Evolutionary conservation across 2,329 filamentous ascomycete genomes (phyloP).

Genomic region (Albifimbria verrucaria): DNA sequence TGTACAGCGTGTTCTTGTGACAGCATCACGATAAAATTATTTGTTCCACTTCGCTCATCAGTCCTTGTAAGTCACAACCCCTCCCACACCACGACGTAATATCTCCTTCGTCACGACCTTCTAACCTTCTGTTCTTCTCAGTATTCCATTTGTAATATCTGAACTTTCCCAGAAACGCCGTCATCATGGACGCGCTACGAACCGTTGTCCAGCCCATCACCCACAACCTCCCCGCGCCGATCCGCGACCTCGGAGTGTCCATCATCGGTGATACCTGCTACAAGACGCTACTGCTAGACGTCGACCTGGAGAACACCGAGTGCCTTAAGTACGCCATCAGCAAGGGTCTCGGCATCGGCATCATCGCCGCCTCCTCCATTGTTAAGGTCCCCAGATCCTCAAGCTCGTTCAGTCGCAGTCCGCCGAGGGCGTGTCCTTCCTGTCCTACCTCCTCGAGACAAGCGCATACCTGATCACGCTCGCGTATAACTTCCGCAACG

Average conservation of each 20-base stretch:
- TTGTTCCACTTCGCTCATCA: neutral
- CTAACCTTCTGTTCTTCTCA: slow-evolving; percentile 1
- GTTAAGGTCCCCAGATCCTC: slow-evolving; percentile 95
- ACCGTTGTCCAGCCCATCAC: slow-evolving; percentile 66
- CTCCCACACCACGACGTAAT: neutral
- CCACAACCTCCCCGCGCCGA: slow-evolving; percentile 67
- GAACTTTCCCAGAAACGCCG: slow-evolving; percentile 1
- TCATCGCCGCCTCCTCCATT: slow-evolving; percentile 83
- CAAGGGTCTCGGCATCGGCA: slow-evolving; percentile 89
- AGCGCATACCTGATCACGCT: slow-evolving; percentile 82
- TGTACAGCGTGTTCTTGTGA: neutral
- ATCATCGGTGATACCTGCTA: slow-evolving; percentile 86
- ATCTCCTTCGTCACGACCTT: neutral
- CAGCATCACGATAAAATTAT: neutral
- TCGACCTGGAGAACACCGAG: slow-evolving; percentile 71
- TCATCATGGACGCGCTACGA: slow-evolving; percentile 59
- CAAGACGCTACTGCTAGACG: slow-evolving; percentile 76
- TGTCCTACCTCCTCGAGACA: slow-evolving; percentile 91
- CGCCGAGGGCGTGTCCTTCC: slow-evolving; percentile 79
- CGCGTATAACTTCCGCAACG: slow-evolving; percentile 87
- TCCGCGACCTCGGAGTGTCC: slow-evolving; percentile 71
- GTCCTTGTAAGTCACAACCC: neutral
- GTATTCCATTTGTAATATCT: neutral
- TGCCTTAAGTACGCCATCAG: slow-evolving; percentile 89
- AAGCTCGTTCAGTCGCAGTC: slow-evolving; percentile 83